Evolutionary conservation across 441 rosid genomes (phyloP).

Genomic region (Bruguiera hainesii): DNA sequence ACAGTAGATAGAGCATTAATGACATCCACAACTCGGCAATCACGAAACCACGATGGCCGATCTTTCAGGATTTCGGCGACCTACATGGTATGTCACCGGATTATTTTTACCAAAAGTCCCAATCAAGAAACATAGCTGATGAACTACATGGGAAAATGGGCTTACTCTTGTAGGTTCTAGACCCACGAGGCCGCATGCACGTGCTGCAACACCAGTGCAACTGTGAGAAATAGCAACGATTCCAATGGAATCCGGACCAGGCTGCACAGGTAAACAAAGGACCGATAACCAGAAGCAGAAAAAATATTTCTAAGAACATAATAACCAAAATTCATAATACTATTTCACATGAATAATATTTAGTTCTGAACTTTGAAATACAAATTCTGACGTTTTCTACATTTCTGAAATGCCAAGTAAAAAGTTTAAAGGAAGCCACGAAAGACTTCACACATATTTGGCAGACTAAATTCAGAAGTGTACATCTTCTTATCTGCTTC

Average conservation of each 20-base stretch:
- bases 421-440: neutral
- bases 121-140: neutral
- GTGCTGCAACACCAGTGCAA: conserved; percentile 99
- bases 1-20: conserved; percentile 88
- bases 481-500: neutral
- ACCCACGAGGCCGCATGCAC: conserved; percentile 99
- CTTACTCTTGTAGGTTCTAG: conserved; percentile 96
- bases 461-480: neutral
- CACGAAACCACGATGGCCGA: conserved; percentile 92
- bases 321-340: neutral
- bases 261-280: conserved; percentile 40
- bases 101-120: conserved; percentile 4
- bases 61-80: conserved; percentile 98
- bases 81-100: conserved; percentile 26
- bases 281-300: neutral
- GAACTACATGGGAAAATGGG: neutral
- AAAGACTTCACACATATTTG: neutral
- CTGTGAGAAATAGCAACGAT: conserved; percentile 99
- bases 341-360: neutral
- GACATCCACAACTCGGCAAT: conserved; percentile 96
- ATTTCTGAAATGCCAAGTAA: neutral
- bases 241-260: conserved; percentile 99
- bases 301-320: too few relatives aligned
- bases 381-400: neutral
- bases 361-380: neutral